Evolutionary conservation across 176 grass and related monocot species (phyloP), one percentile per base, ranked within the genome.

Genomic region (Metroxylon sagu): DNA sequence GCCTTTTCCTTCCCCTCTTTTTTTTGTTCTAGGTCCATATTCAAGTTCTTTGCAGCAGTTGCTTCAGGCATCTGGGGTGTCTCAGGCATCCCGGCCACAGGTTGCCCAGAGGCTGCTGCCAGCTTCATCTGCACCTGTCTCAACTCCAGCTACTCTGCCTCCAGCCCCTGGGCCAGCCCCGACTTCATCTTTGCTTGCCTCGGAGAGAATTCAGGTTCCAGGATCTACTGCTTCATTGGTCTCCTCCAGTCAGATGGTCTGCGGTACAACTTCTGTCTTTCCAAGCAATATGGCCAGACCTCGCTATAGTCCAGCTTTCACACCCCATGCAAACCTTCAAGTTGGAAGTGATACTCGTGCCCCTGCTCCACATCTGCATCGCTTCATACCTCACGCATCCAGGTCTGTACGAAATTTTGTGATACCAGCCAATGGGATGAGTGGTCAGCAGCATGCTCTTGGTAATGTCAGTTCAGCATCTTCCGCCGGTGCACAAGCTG

Each of bases 311-410:
- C 56, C 59, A 18, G 61, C 29, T 14, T 54, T 79, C 72, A 16
- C 75, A 56, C 28, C 77, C 53, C 61, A 28, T 56, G 30, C 66
- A 61, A 81, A 26, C 71, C 61, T 60, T 78, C 77, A 69, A 69
- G 65, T 35, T 51, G 60, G 67, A 71, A 63, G 61, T 62, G 85
- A 83, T 61, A 31, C 70, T 53, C 85, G 85, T 50, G 74, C 85
- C 12, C 85, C 82, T 76, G 74, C 86, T 62, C 86, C 86, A 35
- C 86, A 89, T 82, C 81, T 89, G 25, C 77, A 81, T 64, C 69
- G 79, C 23, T 75, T 69, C 54, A 53, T 54, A 54, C 58, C 74
- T 35, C 66, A 48, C 14, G 19, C 64, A 52, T 48, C 70, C 4
- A 52, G 35, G 23, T 16, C 74, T n/a, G 48, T 73, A 52, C 55